Conservation (phyloP, 768 basidiomycete genomes). For the Lactifluus volemus region DNA sequence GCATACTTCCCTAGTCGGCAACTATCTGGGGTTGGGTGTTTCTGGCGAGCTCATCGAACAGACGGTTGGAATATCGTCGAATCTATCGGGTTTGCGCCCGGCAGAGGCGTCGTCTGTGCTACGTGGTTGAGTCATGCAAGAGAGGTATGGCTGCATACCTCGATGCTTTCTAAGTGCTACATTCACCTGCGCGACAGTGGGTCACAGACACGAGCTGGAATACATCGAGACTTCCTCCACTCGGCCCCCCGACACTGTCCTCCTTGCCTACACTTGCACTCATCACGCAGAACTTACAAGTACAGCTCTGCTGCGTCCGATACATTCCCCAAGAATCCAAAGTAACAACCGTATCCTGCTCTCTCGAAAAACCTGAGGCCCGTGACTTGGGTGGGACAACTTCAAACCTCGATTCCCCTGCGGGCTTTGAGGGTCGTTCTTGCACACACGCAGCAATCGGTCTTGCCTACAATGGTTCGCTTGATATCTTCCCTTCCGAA, state of each 20-base stretch:
- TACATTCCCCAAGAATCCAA: neutral
- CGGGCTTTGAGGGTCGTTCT: neutral
- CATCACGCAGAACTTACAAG: constrained; percentile 15
- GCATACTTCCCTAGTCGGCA: constrained; percentile 62
- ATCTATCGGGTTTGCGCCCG: constrained; percentile 43
- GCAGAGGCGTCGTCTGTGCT: constrained; percentile 51
- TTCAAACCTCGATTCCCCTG: neutral
- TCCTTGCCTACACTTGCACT: constrained; percentile 13
- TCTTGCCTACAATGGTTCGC: constrained; percentile 16
- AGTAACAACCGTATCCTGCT: constrained; percentile 13
- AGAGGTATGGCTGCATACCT: constrained; percentile 36
- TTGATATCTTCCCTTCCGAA: neutral
- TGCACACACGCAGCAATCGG: constrained; percentile 18
- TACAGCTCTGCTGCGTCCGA: constrained; percentile 5
- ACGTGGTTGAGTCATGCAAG: constrained; percentile 53
- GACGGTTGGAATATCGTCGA: constrained; percentile 56
- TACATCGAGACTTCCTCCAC: constrained; percentile 15
- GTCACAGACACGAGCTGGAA: neutral
- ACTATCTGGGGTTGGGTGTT: constrained; percentile 49
- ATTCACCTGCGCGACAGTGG: constrained; percentile 11
- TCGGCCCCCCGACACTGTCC: constrained; percentile 13
- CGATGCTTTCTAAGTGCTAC: neutral
- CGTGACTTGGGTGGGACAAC: neutral
- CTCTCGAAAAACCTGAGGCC: constrained; percentile 10
- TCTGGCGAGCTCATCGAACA: constrained; percentile 56